Percentiles rank a stretch among this genome's conserved stretches.
phyloP scores from a whole-genome alignment of 2,329 filamentous ascomycete species.

The Penicillium italicum region DNA sequence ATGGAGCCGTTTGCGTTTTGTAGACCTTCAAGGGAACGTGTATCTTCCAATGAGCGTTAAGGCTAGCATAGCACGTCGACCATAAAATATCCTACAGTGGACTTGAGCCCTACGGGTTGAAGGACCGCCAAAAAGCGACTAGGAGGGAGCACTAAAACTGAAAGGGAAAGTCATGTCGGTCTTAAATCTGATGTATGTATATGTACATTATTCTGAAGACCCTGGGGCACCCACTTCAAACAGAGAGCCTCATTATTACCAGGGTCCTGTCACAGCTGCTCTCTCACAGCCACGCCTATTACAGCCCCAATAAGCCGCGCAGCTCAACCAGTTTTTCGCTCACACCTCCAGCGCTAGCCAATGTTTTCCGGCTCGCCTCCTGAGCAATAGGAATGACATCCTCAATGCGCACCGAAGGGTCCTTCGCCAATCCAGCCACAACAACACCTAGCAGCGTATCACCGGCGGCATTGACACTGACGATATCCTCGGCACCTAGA shows the following conservation, averaged over 20 bases:
- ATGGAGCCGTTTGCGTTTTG: not conserved
- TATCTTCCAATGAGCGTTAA: too few species aligned
- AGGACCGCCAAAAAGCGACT: not conserved
- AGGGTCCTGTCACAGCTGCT: not conserved
- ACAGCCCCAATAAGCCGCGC: conserved; percentile 4
- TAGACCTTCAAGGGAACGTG: not conserved
- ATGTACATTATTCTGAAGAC: not conserved
- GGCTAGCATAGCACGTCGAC: too few species aligned
- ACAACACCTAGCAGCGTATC: conserved; percentile 88
- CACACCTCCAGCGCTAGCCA: conserved; percentile 73
- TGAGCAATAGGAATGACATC: conserved; percentile 76
- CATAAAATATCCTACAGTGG: not conserved
- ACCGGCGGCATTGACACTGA: conserved; percentile 90
- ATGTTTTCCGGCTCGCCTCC: conserved; percentile 70
- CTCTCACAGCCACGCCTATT: not conserved
- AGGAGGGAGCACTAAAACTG: not conserved
- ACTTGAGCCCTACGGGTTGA: not conserved
- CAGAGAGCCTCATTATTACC: not conserved
- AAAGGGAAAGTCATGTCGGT: not conserved
- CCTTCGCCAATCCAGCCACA: conserved; percentile 68
- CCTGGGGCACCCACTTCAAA: not conserved
- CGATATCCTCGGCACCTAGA: conserved; percentile 60
- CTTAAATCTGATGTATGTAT: not conserved
- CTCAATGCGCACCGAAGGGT: conserved; percentile 44
- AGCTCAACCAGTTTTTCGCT: conserved; percentile 32